phyloP scores from a whole-genome alignment of 1,139 yeast genomes.

The Yamadazyma songkhlaensis region DNA sequence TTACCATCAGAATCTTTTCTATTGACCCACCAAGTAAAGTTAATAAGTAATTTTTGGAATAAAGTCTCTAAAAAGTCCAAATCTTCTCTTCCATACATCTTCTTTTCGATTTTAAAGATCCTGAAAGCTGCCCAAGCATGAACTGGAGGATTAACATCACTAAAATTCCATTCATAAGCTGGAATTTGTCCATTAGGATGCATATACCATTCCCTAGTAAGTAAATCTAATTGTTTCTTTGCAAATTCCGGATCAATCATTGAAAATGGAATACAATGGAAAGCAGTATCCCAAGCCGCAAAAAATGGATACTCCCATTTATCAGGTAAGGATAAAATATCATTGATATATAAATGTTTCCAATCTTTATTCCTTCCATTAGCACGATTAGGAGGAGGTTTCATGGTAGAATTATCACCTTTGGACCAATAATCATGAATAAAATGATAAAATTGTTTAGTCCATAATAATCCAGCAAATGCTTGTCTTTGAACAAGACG shows the following conservation, averaged over 20 bases:
- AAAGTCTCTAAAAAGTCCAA: constrained; percentile 84
- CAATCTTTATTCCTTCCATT: constrained; percentile 84
- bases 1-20: constrained; percentile 87
- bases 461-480: constrained; percentile 92
- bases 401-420: constrained; percentile 79
- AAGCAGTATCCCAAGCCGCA: constrained; percentile 98
- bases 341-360: constrained; percentile 88
- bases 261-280: constrained; percentile 92
- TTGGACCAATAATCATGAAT: constrained; percentile 84
- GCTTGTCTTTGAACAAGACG: constrained; percentile 92
- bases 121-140: constrained; percentile 97
- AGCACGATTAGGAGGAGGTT: constrained; percentile 79
- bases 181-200: constrained; percentile 99
- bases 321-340: constrained; percentile 87
- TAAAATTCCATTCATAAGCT: constrained; percentile 96
- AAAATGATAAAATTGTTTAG: constrained; percentile 88
- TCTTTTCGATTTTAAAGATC: constrained; percentile 85
- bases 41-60: constrained; percentile 83
- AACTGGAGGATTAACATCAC: constrained; percentile 96
- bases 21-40: constrained; percentile 98
- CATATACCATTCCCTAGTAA: constrained; percentile 97
- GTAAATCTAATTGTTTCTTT: constrained; percentile 79
- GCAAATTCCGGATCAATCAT: constrained; percentile 96
- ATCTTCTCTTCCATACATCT: constrained; percentile 81
- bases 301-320: constrained; percentile 97